Base-by-base conservation (phyloP, 108 stramenopile genomes). In the Cyclotella sp. region DNA sequence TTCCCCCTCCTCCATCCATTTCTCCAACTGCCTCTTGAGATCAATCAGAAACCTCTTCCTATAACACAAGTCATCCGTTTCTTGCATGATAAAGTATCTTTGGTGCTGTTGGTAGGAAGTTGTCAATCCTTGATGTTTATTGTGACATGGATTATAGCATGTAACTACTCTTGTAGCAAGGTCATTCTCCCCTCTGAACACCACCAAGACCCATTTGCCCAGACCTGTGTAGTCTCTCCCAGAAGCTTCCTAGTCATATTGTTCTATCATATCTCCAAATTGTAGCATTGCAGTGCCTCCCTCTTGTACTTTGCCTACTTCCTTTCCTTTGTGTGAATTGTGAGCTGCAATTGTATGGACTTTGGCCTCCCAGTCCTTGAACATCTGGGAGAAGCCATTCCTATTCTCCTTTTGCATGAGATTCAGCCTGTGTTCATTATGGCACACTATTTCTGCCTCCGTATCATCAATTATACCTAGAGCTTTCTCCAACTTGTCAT, bases 101-200 rank as follows among this genome's bases (percentile, higher is more conserved):
- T 63, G 51, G 1, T 51, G 51, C 19, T 75, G 73, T 21, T 75
- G 73, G 34, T 65, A 75, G 13, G 63, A 61, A 41, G 0, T 19
- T 28, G 0, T 63, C 40, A 0, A n/a, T 27, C 0, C 6, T 19
- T n/a, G n/a, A 1, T 70, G 54, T n/a, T 16, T 14, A 46, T 53
- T 75, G 0, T 53, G 18, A 16, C 73, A 75, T 0, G 73, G 73
- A 19, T 75, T 63, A 49, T 75, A 75, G n/a, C 41, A 47, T 16
- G 18, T 18, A 7, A 65, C 54, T 8, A 65, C 26, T 34, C 64
- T n/a, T 0, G 73, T 66, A 0, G 51, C n/a, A 13, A 42, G 26
- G 1, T 63, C 73, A 42, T 65, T 45, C 2, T 57, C 54, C 0
- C 73, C 73, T 19, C 47, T 21, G 42, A 54, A 66, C 9, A 51